phyloP scores from a whole-genome alignment of 108 stramenopile genomes.

The Asterionellopsis glacialis region DNA sequence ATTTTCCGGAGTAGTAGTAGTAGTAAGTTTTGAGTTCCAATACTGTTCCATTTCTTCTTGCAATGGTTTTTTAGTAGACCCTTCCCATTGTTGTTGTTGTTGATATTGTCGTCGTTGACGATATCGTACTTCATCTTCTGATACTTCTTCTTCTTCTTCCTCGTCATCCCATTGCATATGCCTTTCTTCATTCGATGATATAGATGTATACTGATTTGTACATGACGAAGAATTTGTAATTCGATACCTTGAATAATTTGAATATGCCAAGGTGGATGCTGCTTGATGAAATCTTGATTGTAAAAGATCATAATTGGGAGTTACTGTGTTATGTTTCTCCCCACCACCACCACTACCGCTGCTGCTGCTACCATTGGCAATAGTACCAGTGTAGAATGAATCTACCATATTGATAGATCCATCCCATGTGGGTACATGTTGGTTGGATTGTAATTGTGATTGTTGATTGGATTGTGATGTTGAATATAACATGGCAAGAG shows the following conservation, averaged over 20 bases:
- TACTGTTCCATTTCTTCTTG: conserved; percentile 21
- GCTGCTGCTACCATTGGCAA: no score
- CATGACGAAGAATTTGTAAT: neutral
- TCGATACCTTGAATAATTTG: conserved; percentile 31
- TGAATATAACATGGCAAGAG: no score
- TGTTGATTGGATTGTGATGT: no score
- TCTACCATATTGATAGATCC: no score
- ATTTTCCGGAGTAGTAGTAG: no score
- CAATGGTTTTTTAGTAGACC: conserved; percentile 21
- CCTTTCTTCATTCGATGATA: conserved; percentile 3
- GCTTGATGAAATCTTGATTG: conserved; percentile 10
- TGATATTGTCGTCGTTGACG: conserved; percentile 19
- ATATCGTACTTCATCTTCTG: conserved; percentile 26
- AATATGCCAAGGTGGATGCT: conserved; percentile 31
- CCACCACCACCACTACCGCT: no score
- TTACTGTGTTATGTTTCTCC: conserved; percentile 1
- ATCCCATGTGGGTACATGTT: no score
- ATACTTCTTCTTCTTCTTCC: conserved; percentile 50
- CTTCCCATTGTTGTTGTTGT: conserved; percentile 25
- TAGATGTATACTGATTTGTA: neutral
- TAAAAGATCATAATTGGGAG: neutral
- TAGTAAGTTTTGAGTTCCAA: neutral
- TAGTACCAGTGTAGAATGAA: no score
- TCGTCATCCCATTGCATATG: conserved; percentile 64
- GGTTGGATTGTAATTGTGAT: no score